phyloP scores from a whole-genome alignment of 75 land plant species.

The Picea glauca region DNA sequence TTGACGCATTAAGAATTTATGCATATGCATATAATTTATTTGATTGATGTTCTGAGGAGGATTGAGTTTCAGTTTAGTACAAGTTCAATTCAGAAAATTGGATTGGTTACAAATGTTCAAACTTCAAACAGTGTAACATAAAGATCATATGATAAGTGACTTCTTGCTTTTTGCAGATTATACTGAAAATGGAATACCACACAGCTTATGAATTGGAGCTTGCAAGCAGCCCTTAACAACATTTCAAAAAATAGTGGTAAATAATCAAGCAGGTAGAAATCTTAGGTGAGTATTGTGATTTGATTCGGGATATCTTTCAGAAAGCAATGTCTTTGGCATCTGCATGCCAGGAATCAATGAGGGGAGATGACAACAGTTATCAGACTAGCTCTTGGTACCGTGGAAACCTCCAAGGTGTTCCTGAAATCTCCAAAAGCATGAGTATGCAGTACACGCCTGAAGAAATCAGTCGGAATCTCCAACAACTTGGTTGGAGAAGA shows the following conservation, averaged over 20 bases:
- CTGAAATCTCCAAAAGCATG: constrained; percentile 9
- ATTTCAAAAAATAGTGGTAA: too few relatives aligned
- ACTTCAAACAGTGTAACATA: not conserved
- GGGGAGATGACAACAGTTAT: not conserved
- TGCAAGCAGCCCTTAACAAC: too few relatives aligned
- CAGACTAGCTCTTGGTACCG: not conserved
- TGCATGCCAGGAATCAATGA: not conserved
- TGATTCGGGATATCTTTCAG: not conserved
- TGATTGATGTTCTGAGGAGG: not conserved
- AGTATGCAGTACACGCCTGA: constrained; percentile 17
- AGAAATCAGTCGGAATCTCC: constrained; percentile 17
- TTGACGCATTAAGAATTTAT: too few relatives aligned
- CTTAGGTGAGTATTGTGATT: not conserved
- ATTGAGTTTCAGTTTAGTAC: not conserved
- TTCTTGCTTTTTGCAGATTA: constrained; percentile 1
- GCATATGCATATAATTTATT: not conserved
- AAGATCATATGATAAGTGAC: not conserved
- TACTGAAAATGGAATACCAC: not conserved
- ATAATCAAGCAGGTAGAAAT: not conserved
- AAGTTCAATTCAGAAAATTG: not conserved
- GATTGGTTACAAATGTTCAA: not conserved
- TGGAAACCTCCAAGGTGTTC: constrained; percentile 4
- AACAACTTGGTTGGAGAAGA: not conserved
- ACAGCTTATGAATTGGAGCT: not conserved
- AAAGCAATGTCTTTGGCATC: not conserved